phyloP scores from a whole-genome alignment of 164 flowering plant species.

The Nymphaea thermarum region DNA sequence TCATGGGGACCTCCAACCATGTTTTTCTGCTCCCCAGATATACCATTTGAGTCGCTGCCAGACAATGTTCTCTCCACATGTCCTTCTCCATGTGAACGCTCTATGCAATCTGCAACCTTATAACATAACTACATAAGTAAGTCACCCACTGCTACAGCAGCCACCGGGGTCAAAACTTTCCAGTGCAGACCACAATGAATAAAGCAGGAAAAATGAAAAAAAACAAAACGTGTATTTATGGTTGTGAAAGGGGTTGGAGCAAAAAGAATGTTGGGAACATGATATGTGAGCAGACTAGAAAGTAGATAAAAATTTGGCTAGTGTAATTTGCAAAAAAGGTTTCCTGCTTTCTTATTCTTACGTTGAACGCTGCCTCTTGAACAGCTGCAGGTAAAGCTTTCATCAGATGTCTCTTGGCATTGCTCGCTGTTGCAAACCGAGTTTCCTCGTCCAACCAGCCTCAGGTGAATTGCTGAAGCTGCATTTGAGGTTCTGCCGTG shows the following conservation, averaged over 20 bases:
- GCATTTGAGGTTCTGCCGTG: conserved; percentile 13
- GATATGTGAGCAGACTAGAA: too few species aligned
- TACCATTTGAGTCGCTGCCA: conserved; percentile 13
- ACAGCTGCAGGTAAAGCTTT: neutral
- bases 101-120: conserved; percentile 20
- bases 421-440: conserved; percentile 2
- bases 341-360: neutral
- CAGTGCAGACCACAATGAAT: too few species aligned
- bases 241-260: too few species aligned
- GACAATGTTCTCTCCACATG: conserved; percentile 12
- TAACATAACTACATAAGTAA: conserved; percentile 1
- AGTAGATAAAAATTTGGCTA: too few species aligned
- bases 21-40: neutral
- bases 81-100: conserved; percentile 9
- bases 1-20: conserved; percentile 1
- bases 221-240: too few species aligned
- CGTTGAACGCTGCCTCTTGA: neutral
- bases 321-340: neutral
- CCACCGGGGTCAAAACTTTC: neutral
- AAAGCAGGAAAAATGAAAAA: too few species aligned
- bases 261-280: too few species aligned
- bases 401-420: conserved; percentile 3
- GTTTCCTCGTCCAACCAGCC: conserved; percentile 3
- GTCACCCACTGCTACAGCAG: neutral
- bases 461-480: conserved; percentile 17